Evolutionary conservation across 257 asterid species (phyloP), one percentile per base, ranked within the genome.

Genomic region (Nicotiana sylvestris): DNA sequence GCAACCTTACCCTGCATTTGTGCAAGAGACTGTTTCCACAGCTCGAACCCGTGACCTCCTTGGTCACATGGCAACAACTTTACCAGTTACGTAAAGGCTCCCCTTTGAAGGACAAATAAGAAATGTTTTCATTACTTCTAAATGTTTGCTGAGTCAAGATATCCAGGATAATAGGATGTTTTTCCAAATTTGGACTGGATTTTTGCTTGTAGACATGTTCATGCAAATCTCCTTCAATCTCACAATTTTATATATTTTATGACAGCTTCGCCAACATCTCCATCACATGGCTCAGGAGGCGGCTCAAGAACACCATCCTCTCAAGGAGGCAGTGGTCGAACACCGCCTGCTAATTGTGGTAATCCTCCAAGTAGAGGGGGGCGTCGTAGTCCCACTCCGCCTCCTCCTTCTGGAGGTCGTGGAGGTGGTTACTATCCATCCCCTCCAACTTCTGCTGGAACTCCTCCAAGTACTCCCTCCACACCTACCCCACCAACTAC

Each of bases 311-410:
- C 82, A 35, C 77, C 91, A 60, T 92, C 94, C 5, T 82, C 89
- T 11, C 91, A 88, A 69, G 91, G 91, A 39, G 87, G 92, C 12
- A 83, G 88, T 46, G 70, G 76, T 84, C 77, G 92, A 33, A 74
- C 89, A 16, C 96, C 97, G 15, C 91, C 96, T 0, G 39, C 89
- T 43, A 88, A 86, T 89, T 91, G 97, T 70, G 95, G 94, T 13
- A 88, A 58, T 82, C 97, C 98, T 0, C 97, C 99, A 12, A 89
- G 33, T 49, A 67, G 91, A 30, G 95, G 94, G n/a, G 90, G 93
- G 0, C 91, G 85, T 67, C 82, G 83, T 84, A 89, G 67, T 69
- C 85, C 89, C 10, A 88, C 86, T 13, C 94, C 91, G 4, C 64
- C 87, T 29, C 88, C 94, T 11, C 90, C 93, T 6, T 29, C 85